Percentiles rank a stretch among this genome's conserved stretches.
Conservation (phyloP, 179 eudicot genomes). For the Silene vulgaris region DNA sequence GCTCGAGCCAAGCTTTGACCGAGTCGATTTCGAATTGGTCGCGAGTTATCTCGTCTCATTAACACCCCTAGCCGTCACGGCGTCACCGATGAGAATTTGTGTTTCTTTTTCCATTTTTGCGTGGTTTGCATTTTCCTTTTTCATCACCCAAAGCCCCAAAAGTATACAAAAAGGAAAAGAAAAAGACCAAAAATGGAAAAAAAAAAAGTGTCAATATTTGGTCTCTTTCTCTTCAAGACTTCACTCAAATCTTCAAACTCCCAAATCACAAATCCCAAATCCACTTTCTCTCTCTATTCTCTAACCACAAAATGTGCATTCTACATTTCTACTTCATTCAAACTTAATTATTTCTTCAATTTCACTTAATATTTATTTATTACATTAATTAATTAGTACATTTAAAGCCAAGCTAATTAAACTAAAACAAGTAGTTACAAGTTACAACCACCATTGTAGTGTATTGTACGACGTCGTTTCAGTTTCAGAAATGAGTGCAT, state of each 20-base stretch:
- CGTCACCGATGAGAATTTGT: too few species aligned
- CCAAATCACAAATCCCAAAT: too few species aligned
- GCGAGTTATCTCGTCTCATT: too few species aligned
- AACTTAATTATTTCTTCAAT: background rate
- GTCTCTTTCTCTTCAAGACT: constrained; percentile 19
- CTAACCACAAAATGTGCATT: too few species aligned
- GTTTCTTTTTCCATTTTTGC: background rate
- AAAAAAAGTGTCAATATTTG: constrained; percentile 16
- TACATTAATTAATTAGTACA: background rate
- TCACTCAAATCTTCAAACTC: background rate
- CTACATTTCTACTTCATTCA: too few species aligned
- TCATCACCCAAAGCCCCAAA: constrained; percentile 8
- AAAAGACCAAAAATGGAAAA: background rate
- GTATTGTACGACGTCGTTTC: background rate
- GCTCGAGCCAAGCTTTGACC: too few species aligned
- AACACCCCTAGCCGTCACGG: too few species aligned
- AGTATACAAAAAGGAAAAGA: background rate
- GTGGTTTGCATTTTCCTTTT: constrained; percentile 14
- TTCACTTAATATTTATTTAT: background rate
- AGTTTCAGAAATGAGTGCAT: constrained; percentile 31
- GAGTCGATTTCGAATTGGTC: too few species aligned
- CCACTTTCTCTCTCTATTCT: too few species aligned
- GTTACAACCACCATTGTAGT: background rate
- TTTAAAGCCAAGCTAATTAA: constrained; percentile 9
- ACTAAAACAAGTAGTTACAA: background rate